phyloP scores from a whole-genome alignment of 441 rosid genomes.

The Erodium texanum region DNA sequence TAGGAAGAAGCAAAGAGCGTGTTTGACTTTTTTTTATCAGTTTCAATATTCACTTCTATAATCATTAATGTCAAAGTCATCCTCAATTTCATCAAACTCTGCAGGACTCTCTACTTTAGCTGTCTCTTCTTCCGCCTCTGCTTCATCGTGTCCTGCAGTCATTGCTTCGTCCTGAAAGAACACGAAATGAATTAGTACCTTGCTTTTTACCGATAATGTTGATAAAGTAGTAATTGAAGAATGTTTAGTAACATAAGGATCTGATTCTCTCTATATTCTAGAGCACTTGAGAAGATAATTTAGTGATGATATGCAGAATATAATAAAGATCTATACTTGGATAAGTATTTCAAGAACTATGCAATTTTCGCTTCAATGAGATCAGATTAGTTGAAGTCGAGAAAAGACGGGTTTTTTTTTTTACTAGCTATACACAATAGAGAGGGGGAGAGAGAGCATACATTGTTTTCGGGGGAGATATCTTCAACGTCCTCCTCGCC shows the following conservation, averaged over 20 bases:
- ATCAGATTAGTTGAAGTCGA: neutral
- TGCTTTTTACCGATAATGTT: too few relatives aligned
- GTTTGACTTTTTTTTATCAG: neutral
- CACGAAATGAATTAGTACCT: neutral
- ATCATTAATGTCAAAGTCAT: neutral
- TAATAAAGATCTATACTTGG: too few relatives aligned
- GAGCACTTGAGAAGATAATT: too few relatives aligned
- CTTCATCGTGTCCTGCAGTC: neutral
- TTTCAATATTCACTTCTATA: neutral
- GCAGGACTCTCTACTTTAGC: neutral
- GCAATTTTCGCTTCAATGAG: too few relatives aligned
- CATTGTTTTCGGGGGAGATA: conserved; percentile 23
- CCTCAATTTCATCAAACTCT: neutral
- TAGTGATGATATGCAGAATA: too few relatives aligned
- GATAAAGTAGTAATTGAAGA: too few relatives aligned
- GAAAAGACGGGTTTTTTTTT: neutral
- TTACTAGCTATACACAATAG: neutral
- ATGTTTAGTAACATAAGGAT: too few relatives aligned
- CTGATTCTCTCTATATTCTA: too few relatives aligned
- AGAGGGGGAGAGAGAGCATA: conserved; percentile 9
- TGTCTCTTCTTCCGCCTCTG: neutral
- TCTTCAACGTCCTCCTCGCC: conserved; percentile 26
- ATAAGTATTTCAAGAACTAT: too few relatives aligned
- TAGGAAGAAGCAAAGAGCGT: neutral
- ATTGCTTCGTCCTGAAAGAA: neutral